Percentiles rank a stretch among this genome's conserved stretches.
These are phyloP conservation scores for Benincasa hispida DNA, from an alignment of 306 rosid genomes.

Conservation along the genomic window DNA sequence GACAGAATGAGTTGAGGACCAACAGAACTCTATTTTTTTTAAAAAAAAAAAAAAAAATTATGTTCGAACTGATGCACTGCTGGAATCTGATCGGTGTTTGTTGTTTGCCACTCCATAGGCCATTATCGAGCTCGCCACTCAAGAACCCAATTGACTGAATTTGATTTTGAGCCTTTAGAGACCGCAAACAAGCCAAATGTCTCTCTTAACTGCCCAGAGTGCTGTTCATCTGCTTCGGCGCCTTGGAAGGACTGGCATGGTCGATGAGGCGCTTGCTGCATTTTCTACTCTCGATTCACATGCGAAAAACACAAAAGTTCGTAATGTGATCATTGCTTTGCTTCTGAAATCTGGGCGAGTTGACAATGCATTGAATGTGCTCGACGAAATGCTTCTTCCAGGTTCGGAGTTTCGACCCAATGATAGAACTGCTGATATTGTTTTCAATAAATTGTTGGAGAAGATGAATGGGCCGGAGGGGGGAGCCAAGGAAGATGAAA, in stretches of 20 bases:
- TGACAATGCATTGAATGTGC: conserved; percentile 35
- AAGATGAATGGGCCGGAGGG: conserved; percentile 19
- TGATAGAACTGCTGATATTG: conserved; percentile 26
- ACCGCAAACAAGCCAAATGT: conserved; percentile 17
- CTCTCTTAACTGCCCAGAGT: conserved; percentile 16
- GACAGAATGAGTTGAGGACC: too few species aligned
- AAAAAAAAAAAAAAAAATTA: too few species aligned
- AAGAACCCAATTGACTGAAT: conserved; percentile 23
- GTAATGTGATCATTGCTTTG: conserved; percentile 23
- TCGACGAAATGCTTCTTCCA: conserved; percentile 64
- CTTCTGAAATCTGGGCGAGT: conserved; percentile 26
- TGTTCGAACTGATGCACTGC: too few species aligned
- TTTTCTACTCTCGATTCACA: conserved; percentile 26
- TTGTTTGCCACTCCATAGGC: too few species aligned
- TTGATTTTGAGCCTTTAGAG: conserved; percentile 29
- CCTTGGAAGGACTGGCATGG: conserved; percentile 32
- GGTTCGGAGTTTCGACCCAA: conserved; percentile 18
- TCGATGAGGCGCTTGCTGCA: conserved; percentile 27
- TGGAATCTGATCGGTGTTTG: too few species aligned
- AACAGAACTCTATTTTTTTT: too few species aligned
- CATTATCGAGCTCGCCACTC: conserved; percentile 12
- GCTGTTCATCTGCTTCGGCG: conserved; percentile 24
- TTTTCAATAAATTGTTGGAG: conserved; percentile 27
- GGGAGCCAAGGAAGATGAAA: conserved; percentile 27
- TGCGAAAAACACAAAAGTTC: conserved; percentile 26